These are phyloP conservation scores for Oryza officinalis DNA, from an alignment of 176 grass and related monocot species.

Conservation along the genomic window DNA sequence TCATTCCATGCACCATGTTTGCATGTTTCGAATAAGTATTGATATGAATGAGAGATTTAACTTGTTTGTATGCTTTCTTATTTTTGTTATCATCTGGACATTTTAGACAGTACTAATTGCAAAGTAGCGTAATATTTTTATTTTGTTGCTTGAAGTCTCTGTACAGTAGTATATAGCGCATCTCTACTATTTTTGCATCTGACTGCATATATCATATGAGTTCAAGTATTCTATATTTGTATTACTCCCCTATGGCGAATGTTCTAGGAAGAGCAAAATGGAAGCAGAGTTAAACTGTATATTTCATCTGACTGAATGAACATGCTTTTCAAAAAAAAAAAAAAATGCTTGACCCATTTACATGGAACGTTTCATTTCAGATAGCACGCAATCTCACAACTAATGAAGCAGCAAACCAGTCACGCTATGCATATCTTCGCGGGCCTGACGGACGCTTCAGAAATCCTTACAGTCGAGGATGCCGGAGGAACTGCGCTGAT, in stretches of 20 bases:
- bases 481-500: conserved; percentile 66
- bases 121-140: neutral
- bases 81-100: conserved; percentile 24
- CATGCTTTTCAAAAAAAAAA: conserved; percentile 27
- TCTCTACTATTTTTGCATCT: conserved; percentile 10
- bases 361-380: conserved; percentile 42
- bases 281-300: neutral
- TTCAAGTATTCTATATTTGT: neutral
- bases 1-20: neutral
- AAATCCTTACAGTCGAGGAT: conserved; percentile 85
- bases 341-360: neutral
- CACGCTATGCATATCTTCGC: conserved; percentile 78
- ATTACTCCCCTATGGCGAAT: neutral
- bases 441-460: conserved; percentile 82
- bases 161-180: neutral
- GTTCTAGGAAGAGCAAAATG: conserved; percentile 11
- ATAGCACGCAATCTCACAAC: conserved; percentile 85
- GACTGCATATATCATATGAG: no score
- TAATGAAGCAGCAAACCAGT: conserved; percentile 76
- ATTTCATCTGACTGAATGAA: neutral
- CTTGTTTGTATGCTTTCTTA: conserved; percentile 14
- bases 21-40: neutral
- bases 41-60: neutral
- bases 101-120: conserved; percentile 18
- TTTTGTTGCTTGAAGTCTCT: neutral